phyloP scores from a whole-genome alignment of 148 eudicot species.

The Chenopodium berlandieri region DNA sequence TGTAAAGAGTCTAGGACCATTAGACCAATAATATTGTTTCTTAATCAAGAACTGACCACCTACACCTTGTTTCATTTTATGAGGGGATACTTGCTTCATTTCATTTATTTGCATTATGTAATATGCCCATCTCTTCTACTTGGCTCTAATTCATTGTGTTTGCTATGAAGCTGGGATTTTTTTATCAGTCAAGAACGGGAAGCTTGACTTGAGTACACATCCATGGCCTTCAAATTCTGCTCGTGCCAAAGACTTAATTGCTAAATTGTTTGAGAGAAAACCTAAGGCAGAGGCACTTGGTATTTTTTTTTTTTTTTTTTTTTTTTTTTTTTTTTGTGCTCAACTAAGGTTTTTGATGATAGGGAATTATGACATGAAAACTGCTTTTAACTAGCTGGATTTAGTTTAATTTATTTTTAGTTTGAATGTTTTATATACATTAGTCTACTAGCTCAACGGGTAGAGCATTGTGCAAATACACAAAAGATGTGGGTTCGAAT shows the following conservation, averaged over 20 bases:
- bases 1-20: no score
- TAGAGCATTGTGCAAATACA: no score
- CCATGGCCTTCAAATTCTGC: constrained; percentile 90
- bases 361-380: not conserved
- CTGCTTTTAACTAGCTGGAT: not conserved
- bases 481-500: no score
- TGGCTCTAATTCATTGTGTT: constrained; percentile 6
- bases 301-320: constrained; percentile 13
- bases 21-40: no score
- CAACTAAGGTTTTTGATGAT: not conserved
- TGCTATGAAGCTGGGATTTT: constrained; percentile 55
- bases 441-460: no score
- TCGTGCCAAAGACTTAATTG: constrained; percentile 69
- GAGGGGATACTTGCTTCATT: not conserved
- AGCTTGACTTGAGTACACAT: constrained; percentile 41
- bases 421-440: no score
- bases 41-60: no score
- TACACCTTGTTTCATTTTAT: no score
- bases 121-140: not conserved
- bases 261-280: constrained; percentile 63
- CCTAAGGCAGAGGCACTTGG: constrained; percentile 73
- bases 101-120: not conserved
- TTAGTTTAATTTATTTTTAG: no score
- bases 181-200: constrained; percentile 48
- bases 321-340: not conserved